phyloP scores from a whole-genome alignment of 179 eudicot species.

The Silene noctiflora region DNA sequence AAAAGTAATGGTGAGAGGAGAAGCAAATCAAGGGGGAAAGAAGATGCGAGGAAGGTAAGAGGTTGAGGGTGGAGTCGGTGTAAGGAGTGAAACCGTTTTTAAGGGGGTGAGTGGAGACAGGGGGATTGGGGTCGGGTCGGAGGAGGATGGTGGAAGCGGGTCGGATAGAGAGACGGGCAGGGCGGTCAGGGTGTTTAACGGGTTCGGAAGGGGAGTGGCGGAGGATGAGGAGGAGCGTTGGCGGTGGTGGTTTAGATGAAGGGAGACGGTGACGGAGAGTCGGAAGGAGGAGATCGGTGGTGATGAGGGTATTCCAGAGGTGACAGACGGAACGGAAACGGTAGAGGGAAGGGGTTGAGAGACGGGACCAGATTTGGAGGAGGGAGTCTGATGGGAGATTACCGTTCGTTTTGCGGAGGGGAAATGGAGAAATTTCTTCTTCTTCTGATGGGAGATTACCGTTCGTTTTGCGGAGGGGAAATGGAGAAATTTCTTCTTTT shows the following conservation, averaged over 20 bases:
- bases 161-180: conserved; percentile 19
- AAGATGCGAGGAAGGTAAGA: conserved; percentile 8
- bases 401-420: background rate
- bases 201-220: conserved; percentile 22
- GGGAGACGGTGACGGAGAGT: conserved; percentile 16
- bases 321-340: conserved; percentile 30
- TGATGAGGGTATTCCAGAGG: conserved; percentile 29
- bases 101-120: conserved; percentile 15
- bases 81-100: conserved; percentile 32
- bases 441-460: no score
- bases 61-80: conserved; percentile 10
- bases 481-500: no score
- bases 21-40: conserved; percentile 24
- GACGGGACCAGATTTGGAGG: conserved; percentile 28
- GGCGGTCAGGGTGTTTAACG: conserved; percentile 29
- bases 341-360: conserved; percentile 28
- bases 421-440: no score
- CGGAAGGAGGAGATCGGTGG: conserved; percentile 27
- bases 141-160: conserved; percentile 14
- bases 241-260: background rate
- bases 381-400: conserved; percentile 21
- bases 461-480: no score
- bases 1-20: conserved; percentile 13
- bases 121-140: conserved; percentile 10
- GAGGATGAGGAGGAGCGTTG: conserved; percentile 31